Conservation (phyloP, 257 asterid genomes). For the Eustoma russellianum region DNA sequence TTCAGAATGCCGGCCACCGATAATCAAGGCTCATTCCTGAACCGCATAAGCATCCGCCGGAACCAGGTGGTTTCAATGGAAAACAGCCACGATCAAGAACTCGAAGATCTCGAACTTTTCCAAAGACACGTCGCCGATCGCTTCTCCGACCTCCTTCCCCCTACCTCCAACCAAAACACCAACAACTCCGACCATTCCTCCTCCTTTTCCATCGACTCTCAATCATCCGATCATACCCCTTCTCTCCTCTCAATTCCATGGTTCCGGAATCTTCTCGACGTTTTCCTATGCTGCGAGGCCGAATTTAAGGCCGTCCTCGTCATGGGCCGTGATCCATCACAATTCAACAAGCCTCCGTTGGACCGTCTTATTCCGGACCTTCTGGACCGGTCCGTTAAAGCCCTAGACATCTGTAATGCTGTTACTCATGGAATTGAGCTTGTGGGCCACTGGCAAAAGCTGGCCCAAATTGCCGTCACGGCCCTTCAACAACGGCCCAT, state of each 20-base stretch:
- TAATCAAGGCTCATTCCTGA: conserved; percentile 62
- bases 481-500: conserved; percentile 48
- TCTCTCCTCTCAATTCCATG: conserved; percentile 64
- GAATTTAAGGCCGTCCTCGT: conserved; percentile 64
- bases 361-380: conserved; percentile 70
- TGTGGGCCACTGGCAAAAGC: conserved; percentile 63
- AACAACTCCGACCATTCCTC: conserved; percentile 4
- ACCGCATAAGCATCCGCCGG: conserved; percentile 94
- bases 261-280: conserved; percentile 67
- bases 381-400: conserved; percentile 60
- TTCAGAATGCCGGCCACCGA: conserved; percentile 47
- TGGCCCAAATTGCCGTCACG: conserved; percentile 50
- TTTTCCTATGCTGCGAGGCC: conserved; percentile 66
- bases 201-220: conserved; percentile 16
- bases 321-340: conserved; percentile 52
- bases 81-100: conserved; percentile 47
- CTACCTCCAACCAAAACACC: conserved; percentile 5
- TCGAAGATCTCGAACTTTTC: conserved; percentile 65
- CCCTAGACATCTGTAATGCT: conserved; percentile 78
- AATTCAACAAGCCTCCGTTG: conserved; percentile 57
- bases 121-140: conserved; percentile 64
- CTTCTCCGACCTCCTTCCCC: conserved; percentile 47
- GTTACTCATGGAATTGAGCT: conserved; percentile 73
- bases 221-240: conserved; percentile 19
- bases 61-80: conserved; percentile 53